Conservation (phyloP, 2,329 filamentous ascomycete genomes). For the Claviceps sp. region DNA sequence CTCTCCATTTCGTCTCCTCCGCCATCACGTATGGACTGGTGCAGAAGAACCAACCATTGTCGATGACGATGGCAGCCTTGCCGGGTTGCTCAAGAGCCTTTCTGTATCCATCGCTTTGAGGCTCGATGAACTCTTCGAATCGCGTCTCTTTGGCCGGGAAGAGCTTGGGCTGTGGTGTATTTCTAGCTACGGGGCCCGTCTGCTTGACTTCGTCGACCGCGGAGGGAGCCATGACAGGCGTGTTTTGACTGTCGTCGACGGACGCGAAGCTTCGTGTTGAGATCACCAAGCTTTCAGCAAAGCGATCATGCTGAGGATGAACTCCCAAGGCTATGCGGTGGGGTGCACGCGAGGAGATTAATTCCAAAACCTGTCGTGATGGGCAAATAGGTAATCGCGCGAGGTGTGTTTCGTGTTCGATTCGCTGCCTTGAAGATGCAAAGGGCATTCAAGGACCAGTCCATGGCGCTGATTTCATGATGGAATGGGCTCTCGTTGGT, state of each 20-base stretch:
- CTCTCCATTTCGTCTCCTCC: background rate
- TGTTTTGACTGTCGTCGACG: conserved; percentile 1
- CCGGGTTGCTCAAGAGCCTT: conserved; percentile 46
- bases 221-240: conserved; percentile 36
- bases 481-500: conserved; percentile 10
- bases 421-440: background rate
- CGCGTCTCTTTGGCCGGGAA: conserved; percentile 49
- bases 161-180: conserved; percentile 40
- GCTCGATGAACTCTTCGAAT: conserved; percentile 42
- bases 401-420: background rate
- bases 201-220: conserved; percentile 32
- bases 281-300: background rate
- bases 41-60: conserved; percentile 59
- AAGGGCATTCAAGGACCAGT: conserved; percentile 6
- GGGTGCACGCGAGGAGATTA: background rate
- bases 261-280: conserved; percentile 4
- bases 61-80: conserved; percentile 79
- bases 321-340: background rate
- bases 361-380: background rate
- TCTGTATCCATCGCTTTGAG: conserved; percentile 55
- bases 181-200: conserved; percentile 24
- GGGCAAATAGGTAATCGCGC: background rate
- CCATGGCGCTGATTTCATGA: conserved; percentile 23
- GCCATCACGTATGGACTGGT: conserved; percentile 8
- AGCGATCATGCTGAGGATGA: conserved; percentile 3